Evolutionary conservation across 2,329 filamentous ascomycete genomes (phyloP).

Genomic region (Ophiosphaerella herpotricha): DNA sequence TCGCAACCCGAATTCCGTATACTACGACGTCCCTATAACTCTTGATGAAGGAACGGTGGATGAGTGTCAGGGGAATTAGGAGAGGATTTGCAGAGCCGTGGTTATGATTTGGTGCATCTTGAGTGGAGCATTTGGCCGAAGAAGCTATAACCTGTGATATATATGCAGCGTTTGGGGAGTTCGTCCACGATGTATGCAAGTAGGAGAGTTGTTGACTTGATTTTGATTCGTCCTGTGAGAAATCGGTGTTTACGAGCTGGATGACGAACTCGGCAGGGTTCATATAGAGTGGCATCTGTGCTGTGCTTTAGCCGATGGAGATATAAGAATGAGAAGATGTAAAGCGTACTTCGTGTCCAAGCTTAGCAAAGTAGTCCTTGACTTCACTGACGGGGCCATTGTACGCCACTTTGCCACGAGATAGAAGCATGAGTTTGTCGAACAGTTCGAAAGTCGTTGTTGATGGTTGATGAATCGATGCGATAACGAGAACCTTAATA

Average conservation of each 20-base stretch:
- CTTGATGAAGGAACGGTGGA: conserved; percentile 82
- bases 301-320: too few relatives aligned
- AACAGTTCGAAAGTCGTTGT: conserved; percentile 79
- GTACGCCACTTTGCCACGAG: conserved; percentile 71
- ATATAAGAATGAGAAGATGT: conserved; percentile 27
- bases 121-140: neutral
- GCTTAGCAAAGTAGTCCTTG: conserved; percentile 64
- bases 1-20: conserved; percentile 79
- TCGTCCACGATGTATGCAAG: conserved; percentile 62
- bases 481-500: conserved; percentile 71
- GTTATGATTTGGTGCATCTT: neutral
- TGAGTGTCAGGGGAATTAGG: conserved; percentile 64
- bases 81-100: conserved; percentile 50
- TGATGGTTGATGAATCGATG: conserved; percentile 85
- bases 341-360: conserved; percentile 53
- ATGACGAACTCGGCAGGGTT: conserved; percentile 83
- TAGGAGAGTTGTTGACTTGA: conserved; percentile 56
- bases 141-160: conserved; percentile 32
- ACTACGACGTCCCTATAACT: conserved; percentile 81
- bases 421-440: conserved; percentile 77
- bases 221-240: conserved; percentile 58
- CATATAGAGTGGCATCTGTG: conserved; percentile 65
- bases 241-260: conserved; percentile 79
- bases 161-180: conserved; percentile 49
- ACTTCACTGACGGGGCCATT: conserved; percentile 67